Conservation (phyloP, 2,329 filamentous ascomycete genomes). For the Leptographium wingfieldii region DNA sequence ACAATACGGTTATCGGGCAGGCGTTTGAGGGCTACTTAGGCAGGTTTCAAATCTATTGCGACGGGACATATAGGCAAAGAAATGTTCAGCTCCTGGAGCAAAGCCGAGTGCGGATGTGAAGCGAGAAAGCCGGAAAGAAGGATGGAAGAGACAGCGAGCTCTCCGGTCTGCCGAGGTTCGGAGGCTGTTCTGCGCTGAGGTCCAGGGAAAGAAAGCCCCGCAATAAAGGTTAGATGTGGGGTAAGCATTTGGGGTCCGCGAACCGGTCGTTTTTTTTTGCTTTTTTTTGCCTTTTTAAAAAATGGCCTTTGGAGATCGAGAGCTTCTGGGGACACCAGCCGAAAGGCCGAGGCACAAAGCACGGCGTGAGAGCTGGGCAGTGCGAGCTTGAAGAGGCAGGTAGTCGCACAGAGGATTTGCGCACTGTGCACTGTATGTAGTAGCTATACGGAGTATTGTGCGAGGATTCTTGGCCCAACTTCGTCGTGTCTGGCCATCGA, state of each 20-base stretch:
- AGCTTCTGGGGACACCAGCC: conserved; percentile 1
- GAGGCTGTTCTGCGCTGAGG: neutral
- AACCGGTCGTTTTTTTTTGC: neutral
- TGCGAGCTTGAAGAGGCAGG: too few relatives aligned
- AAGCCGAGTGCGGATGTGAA: neutral
- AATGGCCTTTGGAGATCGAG: neutral
- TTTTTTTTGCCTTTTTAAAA: too few relatives aligned
- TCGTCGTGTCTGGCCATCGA: too few relatives aligned
- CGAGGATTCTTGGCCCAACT: neutral
- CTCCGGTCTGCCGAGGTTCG: conserved; percentile 11
- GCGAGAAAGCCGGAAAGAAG: neutral
- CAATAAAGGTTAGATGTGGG: conserved; percentile 1
- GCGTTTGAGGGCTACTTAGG: neutral
- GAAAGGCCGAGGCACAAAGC: conserved; percentile 11
- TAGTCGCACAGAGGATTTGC: too few relatives aligned
- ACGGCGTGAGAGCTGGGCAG: neutral
- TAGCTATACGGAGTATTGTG: neutral
- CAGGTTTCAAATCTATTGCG: too few relatives aligned
- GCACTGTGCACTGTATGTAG: too few relatives aligned
- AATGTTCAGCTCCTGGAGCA: too few relatives aligned
- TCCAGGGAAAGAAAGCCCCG: neutral
- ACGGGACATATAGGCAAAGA: too few relatives aligned
- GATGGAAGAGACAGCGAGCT: neutral
- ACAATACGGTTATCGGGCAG: neutral
- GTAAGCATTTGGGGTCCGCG: neutral